Conservation (phyloP, 2,329 filamentous ascomycete genomes). For the Cryoendolithus antarcticus region DNA sequence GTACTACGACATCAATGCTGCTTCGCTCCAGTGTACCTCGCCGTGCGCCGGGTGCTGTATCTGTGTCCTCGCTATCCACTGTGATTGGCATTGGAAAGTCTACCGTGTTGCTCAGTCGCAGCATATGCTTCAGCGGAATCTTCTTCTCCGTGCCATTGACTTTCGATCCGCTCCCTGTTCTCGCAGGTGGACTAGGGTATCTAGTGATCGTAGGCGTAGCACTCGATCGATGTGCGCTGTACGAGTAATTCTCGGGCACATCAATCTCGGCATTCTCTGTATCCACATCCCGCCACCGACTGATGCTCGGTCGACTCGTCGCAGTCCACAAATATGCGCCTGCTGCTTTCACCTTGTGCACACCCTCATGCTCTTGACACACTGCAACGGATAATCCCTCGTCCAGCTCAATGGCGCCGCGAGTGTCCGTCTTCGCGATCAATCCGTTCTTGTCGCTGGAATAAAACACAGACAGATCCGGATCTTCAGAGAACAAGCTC, state of each 20-base stretch:
- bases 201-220: constrained; percentile 32
- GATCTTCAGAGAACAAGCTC: constrained; percentile 84
- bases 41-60: constrained; percentile 1
- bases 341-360: constrained; percentile 51
- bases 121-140: constrained; percentile 64
- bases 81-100: constrained; percentile 47
- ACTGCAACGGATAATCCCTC: constrained; percentile 84
- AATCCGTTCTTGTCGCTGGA: constrained; percentile 85
- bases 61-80: constrained; percentile 47
- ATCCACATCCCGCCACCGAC: constrained; percentile 80
- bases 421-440: constrained; percentile 91
- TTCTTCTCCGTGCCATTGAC: constrained; percentile 37
- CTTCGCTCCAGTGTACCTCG: constrained; percentile 4
- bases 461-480: constrained; percentile 79
- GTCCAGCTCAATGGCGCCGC: constrained; percentile 63
- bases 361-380: constrained; percentile 79
- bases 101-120: constrained; percentile 76
- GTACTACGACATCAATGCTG: constrained; percentile 9
- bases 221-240: constrained; percentile 42
- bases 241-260: constrained; percentile 33
- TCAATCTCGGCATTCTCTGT: constrained; percentile 59
- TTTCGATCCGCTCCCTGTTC: constrained; percentile 14
- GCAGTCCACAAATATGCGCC: constrained; percentile 80
- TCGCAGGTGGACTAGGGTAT: constrained; percentile 23
- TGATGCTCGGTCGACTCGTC: constrained; percentile 81